Evolutionary conservation across 2,329 filamentous ascomycete genomes (phyloP), one percentile per base, ranked within the genome.

Genomic region (Aspergillus sp.): DNA sequence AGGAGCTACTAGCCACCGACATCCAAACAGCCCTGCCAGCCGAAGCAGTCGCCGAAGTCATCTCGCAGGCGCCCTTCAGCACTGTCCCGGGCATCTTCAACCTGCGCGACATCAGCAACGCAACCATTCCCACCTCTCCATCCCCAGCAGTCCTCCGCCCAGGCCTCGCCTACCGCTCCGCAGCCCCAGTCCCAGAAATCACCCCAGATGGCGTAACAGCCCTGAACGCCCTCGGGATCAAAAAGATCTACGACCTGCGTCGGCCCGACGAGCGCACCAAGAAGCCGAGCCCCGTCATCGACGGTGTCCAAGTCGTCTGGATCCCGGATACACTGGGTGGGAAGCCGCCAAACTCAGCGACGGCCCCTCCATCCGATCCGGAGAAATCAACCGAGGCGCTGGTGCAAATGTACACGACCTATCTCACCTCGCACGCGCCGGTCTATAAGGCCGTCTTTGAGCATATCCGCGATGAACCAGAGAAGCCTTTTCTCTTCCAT

Each of bases 161-260:
- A 85, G 74, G 86, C 89, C 57, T 86, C 86, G 48, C 89, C 86
- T 2, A 88, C 90, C 63, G 85, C 88, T 22, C 39, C 4, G 55
- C 19, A 19, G 55, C 55, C 8, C 55, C 50, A 7, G 22, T 30
- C 8, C 83, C 82, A 17, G 75, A 75, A 56, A 75, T 88, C 40
- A 83, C 82, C 0, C 70, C 79, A 17, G 75, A 80, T 24, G 87
- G 87, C 8, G 76, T 84, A 13, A 62, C 71, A 2, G 78, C 77
- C 42, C 77, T 90, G 48, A 77, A 68, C 49, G 64, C 71, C 5
- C 75, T 90, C 54, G 82, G 84, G 13, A 83, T 93, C 62, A 82
- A 78, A 15, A 80, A 82, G 60, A 82, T 90, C 48, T 92, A 86
- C 69, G 89, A 92, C 73, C 77, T 92, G 11, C 83, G 89, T 49